phyloP scores from a whole-genome alignment of 2,329 filamentous ascomycete species.

The Alternaria sp. region DNA sequence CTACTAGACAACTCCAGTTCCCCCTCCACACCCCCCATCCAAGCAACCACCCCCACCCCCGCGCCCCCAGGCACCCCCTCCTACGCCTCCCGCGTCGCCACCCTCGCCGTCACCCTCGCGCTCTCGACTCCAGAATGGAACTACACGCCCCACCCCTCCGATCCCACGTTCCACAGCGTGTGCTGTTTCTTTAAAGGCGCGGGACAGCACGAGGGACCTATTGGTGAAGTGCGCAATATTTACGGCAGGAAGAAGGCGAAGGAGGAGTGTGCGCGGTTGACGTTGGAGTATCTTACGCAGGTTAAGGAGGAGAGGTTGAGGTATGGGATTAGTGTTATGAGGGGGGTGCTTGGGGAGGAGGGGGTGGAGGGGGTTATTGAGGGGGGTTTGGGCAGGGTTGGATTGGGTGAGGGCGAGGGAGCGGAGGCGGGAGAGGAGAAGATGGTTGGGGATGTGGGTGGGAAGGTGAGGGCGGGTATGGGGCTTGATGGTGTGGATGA shows the following conservation, averaged over 20 bases:
- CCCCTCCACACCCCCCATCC: background rate
- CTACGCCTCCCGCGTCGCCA: conserved; percentile 24
- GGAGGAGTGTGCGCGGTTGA: conserved; percentile 55
- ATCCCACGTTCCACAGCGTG: conserved; percentile 44
- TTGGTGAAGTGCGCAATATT: conserved; percentile 53
- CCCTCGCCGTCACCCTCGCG: conserved; percentile 27
- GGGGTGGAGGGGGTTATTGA: background rate
- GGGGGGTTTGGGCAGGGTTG: background rate
- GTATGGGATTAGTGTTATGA: conserved; percentile 24
- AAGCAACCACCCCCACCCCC: background rate
- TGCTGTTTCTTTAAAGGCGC: conserved; percentile 43
- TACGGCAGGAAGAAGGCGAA: conserved; percentile 59
- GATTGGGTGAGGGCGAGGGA: background rate
- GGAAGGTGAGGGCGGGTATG: background rate
- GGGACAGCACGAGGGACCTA: conserved; percentile 30
- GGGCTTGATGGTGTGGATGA: background rate
- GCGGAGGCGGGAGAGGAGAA: background rate
- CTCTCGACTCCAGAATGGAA: conserved; percentile 32
- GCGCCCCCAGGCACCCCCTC: background rate
- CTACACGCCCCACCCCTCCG: conserved; percentile 8
- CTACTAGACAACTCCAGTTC: background rate
- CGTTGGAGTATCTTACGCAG: conserved; percentile 48
- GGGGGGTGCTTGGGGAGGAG: conserved; percentile 7
- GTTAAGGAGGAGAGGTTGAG: conserved; percentile 36
- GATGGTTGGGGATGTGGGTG: background rate